phyloP scores from a whole-genome alignment of 495 filamentous ascomycete genomes.

The Podospora australis region DNA sequence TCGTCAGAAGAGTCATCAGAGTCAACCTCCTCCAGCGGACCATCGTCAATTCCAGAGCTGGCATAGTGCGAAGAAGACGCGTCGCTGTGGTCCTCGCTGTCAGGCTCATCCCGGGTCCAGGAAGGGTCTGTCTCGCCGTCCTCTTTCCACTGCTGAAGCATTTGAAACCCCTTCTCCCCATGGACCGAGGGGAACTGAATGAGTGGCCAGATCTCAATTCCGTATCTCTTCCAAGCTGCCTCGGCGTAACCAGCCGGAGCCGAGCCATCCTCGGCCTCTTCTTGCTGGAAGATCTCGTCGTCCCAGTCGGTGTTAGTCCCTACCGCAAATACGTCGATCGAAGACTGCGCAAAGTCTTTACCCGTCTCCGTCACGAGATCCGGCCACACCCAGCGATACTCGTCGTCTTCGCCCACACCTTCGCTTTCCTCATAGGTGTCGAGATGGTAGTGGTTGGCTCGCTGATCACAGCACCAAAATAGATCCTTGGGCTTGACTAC shows the following conservation, averaged over 20 bases:
- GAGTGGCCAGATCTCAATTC: conserved; percentile 23
- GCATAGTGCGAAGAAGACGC: conserved; percentile 26
- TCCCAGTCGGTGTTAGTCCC: neutral
- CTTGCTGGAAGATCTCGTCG: neutral
- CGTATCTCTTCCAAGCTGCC: conserved; percentile 3
- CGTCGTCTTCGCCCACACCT: conserved; percentile 7
- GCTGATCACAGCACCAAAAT: conserved; percentile 25
- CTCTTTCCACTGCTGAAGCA: conserved; percentile 6
- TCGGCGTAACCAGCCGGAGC: neutral
- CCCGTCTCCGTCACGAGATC: conserved; percentile 14
- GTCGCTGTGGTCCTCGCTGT: conserved; percentile 4
- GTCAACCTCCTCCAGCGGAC: conserved; percentile 1
- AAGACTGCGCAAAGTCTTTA: neutral
- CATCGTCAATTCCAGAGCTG: conserved; percentile 26
- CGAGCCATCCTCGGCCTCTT: neutral
- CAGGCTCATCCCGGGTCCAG: neutral
- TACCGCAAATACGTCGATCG: neutral
- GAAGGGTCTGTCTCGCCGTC: neutral
- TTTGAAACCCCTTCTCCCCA: conserved; percentile 6
- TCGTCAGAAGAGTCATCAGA: conserved; percentile 15
- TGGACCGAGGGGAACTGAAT: conserved; percentile 13
- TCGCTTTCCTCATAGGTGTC: conserved; percentile 12
- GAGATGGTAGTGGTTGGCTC: conserved; percentile 12
- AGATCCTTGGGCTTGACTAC: neutral
- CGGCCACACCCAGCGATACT: conserved; percentile 31